Conservation (phyloP, 225 moss, liverwort and hornwort species). For the Marchantia polymorpha region DNA sequence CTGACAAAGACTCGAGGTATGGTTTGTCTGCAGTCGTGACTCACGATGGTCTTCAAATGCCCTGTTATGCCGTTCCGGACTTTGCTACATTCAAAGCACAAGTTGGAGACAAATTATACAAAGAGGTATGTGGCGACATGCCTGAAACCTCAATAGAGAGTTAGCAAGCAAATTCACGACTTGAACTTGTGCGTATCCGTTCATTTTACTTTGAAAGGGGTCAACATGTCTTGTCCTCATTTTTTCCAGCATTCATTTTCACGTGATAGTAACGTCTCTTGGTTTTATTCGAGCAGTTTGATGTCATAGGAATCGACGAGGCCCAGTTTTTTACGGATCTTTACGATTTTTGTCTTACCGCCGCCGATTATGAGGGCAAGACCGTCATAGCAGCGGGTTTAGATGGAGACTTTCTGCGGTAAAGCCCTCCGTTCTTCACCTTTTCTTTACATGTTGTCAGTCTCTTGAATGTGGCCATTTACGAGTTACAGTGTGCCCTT, state of each 20-base stretch:
- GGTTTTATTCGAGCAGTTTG: constrained; percentile 50
- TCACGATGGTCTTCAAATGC: constrained; percentile 81
- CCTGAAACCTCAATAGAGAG: not conserved
- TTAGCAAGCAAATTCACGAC: too few species aligned
- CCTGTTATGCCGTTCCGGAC: constrained; percentile 77
- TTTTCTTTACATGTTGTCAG: not conserved
- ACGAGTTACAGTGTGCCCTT: not conserved
- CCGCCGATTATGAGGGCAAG: constrained; percentile 79
- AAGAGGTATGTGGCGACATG: constrained; percentile 45
- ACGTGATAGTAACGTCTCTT: not conserved
- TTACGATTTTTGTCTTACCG: constrained; percentile 67
- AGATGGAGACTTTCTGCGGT: constrained; percentile 94
- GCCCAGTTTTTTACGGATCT: constrained; percentile 90
- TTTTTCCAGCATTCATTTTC: not conserved
- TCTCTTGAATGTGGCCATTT: not conserved
- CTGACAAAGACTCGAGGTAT: constrained; percentile 86
- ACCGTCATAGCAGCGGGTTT: constrained; percentile 80
- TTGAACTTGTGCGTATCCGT: too few species aligned
- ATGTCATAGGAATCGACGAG: constrained; percentile 95
- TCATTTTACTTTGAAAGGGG: too few species aligned
- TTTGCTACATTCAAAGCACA: constrained; percentile 67
- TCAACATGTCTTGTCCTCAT: too few species aligned
- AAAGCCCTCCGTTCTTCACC: not conserved
- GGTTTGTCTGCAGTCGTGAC: constrained; percentile 78
- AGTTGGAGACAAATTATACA: constrained; percentile 68